These are phyloP conservation scores for Pichia sp. DNA, from an alignment of 1,139 yeast genomes.

Conservation along the genomic window DNA sequence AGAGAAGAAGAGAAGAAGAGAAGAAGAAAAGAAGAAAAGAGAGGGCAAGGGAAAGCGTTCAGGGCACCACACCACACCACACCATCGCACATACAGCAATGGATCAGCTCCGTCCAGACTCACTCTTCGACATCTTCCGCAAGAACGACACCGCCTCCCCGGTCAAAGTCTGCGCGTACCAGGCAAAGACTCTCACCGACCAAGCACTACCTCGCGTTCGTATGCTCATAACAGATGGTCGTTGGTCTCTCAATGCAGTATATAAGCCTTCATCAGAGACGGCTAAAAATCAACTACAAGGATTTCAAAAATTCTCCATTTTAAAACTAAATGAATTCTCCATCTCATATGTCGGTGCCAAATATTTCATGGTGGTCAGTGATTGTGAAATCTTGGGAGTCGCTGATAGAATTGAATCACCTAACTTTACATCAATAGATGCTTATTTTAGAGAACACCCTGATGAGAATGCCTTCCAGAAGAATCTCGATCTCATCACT, in stretches of 20 bases:
- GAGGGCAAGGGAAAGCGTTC: no score
- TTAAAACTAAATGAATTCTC: conserved; percentile 15
- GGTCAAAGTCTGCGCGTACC: conserved; percentile 24
- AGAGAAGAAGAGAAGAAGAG: no score
- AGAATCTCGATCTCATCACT: conserved; percentile 1
- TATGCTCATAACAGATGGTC: conserved; percentile 59
- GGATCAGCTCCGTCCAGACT: conserved; percentile 21
- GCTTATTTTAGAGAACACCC: conserved; percentile 22
- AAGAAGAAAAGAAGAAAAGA: no score
- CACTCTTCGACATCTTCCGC: conserved; percentile 18
- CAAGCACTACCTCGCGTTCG: conserved; percentile 40
- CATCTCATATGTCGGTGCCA: conserved; percentile 19
- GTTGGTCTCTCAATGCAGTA: conserved; percentile 54
- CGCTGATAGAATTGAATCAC: conserved; percentile 12
- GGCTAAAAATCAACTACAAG: conserved; percentile 28
- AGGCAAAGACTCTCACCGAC: conserved; percentile 23
- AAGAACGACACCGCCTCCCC: conserved; percentile 16
- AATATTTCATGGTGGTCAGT: conserved; percentile 23
- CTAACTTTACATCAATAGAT: conserved; percentile 18
- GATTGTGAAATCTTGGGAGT: conserved; percentile 19
- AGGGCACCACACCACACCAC: no score
- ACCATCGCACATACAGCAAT: no score
- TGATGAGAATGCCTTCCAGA: conserved; percentile 7
- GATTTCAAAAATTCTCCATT: conserved; percentile 20
- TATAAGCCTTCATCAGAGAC: no score